Conservation (phyloP, 2,329 filamentous ascomycete species). For the Fusarium haematococcum region DNA sequence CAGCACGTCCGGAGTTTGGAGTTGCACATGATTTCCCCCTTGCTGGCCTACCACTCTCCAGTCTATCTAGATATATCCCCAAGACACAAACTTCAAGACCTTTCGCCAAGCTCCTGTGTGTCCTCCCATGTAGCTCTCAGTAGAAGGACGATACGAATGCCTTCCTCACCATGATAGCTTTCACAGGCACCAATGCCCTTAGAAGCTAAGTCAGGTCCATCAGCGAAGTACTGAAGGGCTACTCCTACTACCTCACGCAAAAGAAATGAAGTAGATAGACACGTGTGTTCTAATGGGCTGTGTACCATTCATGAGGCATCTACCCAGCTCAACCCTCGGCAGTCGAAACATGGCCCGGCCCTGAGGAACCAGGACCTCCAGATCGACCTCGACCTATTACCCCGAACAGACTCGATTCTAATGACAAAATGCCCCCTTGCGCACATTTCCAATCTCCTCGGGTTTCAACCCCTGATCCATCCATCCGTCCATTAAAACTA, state of each 20-base stretch:
- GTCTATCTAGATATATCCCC: not conserved
- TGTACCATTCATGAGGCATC: not conserved
- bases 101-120: not conserved
- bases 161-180: not conserved
- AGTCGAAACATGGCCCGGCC: not conserved
- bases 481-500: not conserved
- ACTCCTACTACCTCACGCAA: not conserved
- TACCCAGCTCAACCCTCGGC: not conserved
- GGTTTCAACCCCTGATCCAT: not conserved
- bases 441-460: not conserved
- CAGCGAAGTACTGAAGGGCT: not conserved
- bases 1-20: constrained; percentile 30
- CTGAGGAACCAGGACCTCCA: not conserved
- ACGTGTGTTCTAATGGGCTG: not conserved
- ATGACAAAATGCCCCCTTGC: not conserved
- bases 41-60: not conserved
- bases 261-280: not conserved
- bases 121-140: not conserved
- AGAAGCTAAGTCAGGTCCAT: not conserved
- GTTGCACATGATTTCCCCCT: not conserved
- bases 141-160: not conserved
- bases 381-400: not conserved
- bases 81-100: not conserved
- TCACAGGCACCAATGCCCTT: not conserved
- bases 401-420: not conserved